phyloP scores from a whole-genome alignment of 306 rosid genomes.

The Boehmeria nivea region DNA sequence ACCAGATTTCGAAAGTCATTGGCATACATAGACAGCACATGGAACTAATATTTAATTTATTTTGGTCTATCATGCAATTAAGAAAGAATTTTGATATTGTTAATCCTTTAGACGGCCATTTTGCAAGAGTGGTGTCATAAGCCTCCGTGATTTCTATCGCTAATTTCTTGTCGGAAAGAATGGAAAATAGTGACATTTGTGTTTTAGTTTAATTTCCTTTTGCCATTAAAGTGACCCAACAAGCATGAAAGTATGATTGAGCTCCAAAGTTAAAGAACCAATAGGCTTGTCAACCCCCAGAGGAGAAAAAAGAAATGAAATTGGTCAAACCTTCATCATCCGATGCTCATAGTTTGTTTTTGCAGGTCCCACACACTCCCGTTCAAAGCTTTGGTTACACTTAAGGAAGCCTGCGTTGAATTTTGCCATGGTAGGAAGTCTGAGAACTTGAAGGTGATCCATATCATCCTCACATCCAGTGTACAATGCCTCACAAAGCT shows the following conservation, averaged over 20 bases:
- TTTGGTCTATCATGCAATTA: background rate
- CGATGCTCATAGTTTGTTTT: slow-evolving; percentile 70
- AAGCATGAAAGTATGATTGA: no score
- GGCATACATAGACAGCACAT: background rate
- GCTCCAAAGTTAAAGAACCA: no score
- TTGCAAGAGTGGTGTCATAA: no score
- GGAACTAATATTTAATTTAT: background rate
- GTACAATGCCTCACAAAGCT: slow-evolving; percentile 77
- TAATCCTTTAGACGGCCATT: no score
- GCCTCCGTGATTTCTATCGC: no score
- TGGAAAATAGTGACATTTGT: no score
- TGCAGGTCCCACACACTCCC: slow-evolving; percentile 80
- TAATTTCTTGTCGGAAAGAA: no score
- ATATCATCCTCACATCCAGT: slow-evolving; percentile 79
- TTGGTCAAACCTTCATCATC: slow-evolving; percentile 63
- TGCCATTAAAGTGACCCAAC: no score
- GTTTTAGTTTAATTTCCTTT: no score
- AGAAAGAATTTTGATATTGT: no score
- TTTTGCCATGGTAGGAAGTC: slow-evolving; percentile 95
- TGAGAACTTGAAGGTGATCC: slow-evolving; percentile 91
- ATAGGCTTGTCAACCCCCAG: no score
- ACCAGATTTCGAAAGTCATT: background rate
- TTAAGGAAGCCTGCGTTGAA: slow-evolving; percentile 84
- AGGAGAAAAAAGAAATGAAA: background rate
- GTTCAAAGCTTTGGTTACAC: slow-evolving; percentile 77